These are phyloP conservation scores for Candolleomyces aberdarensis DNA, from an alignment of 768 basidiomycete genomes.

Conservation along the genomic window DNA sequence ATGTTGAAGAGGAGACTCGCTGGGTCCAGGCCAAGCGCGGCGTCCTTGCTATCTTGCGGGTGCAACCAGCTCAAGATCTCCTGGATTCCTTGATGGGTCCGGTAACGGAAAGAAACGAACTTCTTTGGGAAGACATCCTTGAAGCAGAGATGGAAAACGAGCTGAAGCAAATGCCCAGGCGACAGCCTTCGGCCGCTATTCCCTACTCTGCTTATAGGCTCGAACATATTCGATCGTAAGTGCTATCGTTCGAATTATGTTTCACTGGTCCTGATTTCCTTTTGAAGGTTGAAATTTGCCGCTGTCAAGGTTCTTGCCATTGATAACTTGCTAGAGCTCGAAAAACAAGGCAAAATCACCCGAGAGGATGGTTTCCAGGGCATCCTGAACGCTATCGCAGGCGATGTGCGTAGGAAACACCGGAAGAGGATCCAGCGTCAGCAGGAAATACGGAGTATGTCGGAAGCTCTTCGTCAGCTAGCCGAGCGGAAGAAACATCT, in stretches of 20 bases:
- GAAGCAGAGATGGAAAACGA: constrained; percentile 79
- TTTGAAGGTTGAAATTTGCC: constrained; percentile 75
- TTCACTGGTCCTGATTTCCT: constrained; percentile 8
- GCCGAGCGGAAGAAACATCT: constrained; percentile 84
- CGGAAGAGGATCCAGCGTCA: constrained; percentile 89
- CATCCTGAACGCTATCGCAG: constrained; percentile 91
- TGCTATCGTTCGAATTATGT: constrained; percentile 13
- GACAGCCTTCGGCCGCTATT: constrained; percentile 73
- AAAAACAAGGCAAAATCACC: constrained; percentile 76
- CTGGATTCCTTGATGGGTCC: constrained; percentile 81
- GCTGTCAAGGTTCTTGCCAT: constrained; percentile 93
- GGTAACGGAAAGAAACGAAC: constrained; percentile 84
- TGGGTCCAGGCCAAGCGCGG: constrained; percentile 98
- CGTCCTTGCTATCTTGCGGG: constrained; percentile 89
- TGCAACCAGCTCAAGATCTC: constrained; percentile 90
- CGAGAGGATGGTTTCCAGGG: constrained; percentile 88
- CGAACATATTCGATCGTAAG: constrained; percentile 91
- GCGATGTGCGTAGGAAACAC: constrained; percentile 95
- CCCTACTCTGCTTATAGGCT: constrained; percentile 81
- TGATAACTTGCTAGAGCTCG: constrained; percentile 80
- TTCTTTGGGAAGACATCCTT: constrained; percentile 81
- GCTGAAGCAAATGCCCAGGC: constrained; percentile 53
- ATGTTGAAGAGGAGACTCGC: constrained; percentile 86
- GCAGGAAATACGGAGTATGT: constrained; percentile 89
- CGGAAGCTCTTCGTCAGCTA: constrained; percentile 77